phyloP scores from a whole-genome alignment of 371 early-diverging fungal species.

The Mucor piriformis region DNA sequence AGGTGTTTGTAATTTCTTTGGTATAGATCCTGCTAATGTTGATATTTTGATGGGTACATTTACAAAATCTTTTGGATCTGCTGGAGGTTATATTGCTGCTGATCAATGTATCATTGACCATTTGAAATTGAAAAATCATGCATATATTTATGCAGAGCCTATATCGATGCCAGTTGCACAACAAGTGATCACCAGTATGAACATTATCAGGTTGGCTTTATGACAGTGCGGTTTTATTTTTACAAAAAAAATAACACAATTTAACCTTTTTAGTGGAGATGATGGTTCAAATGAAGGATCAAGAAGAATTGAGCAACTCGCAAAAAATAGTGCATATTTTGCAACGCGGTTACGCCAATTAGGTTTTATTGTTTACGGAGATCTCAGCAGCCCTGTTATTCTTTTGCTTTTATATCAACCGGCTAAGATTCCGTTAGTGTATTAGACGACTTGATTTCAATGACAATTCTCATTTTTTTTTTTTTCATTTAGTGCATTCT shows the following conservation, averaged over 20 bases:
- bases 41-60: slow-evolving; percentile 99
- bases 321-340: slow-evolving; percentile 88
- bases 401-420: slow-evolving; percentile 96
- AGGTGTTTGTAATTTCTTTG: slow-evolving; percentile 96
- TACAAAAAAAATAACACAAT: too few species aligned
- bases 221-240: too few species aligned
- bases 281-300: slow-evolving; percentile 84
- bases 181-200: slow-evolving; percentile 90
- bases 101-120: slow-evolving; percentile 75
- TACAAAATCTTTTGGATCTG: slow-evolving; percentile 98
- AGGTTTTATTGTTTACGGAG: slow-evolving; percentile 96
- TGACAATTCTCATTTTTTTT: not conserved
- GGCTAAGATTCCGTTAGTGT: slow-evolving; percentile 86
- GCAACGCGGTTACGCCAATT: slow-evolving; percentile 76
- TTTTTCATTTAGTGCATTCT: slow-evolving; percentile 71
- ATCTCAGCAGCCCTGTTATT: slow-evolving; percentile 91
- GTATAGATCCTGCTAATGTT: slow-evolving; percentile 85
- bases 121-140: slow-evolving; percentile 80
- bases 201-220: slow-evolving; percentile 69
- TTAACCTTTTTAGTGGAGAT: slow-evolving; percentile 47
- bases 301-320: slow-evolving; percentile 79
- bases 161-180: slow-evolving; percentile 91
- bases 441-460: not conserved
- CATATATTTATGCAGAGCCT: slow-evolving; percentile 91
- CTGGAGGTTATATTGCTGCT: slow-evolving; percentile 96